Evolutionary conservation across 2,329 filamentous ascomycete genomes (phyloP).

Genomic region (Apiospora kogelbergensis): DNA sequence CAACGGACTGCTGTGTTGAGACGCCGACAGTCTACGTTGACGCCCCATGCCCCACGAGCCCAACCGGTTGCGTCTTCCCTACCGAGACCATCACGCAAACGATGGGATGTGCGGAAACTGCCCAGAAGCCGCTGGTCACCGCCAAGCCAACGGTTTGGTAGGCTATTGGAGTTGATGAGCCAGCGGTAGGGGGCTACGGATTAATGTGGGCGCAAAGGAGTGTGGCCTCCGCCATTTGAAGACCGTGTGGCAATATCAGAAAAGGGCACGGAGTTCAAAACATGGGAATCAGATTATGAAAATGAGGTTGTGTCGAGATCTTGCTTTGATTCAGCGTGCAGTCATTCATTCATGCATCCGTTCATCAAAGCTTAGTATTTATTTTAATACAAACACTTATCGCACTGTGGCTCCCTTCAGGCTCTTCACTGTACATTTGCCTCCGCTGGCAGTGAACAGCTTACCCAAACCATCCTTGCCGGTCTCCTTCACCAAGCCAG

Average conservation of each 20-base stretch:
- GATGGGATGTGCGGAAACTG: conserved; percentile 23
- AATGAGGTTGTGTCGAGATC: background rate
- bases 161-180: background rate
- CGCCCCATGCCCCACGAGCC: conserved; percentile 25
- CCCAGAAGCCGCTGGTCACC: background rate
- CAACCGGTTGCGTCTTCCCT: conserved; percentile 24
- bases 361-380: background rate
- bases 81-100: conserved; percentile 29
- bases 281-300: conserved; percentile 14
- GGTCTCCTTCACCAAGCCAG: conserved; percentile 71
- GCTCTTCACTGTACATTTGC: conserved; percentile 78
- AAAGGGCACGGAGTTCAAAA: background rate
- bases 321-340: background rate
- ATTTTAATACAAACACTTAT: conserved; percentile 44
- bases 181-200: background rate
- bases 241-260: background rate
- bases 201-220: background rate
- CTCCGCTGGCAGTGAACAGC: conserved; percentile 75
- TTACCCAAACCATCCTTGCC: conserved; percentile 67
- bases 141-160: conserved; percentile 18
- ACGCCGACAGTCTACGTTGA: conserved; percentile 30
- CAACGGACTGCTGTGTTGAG: conserved; percentile 37
- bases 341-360: background rate
- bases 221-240: background rate
- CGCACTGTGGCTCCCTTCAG: conserved; percentile 80